Evolutionary conservation across 1,284 basidiomycete genomes (phyloP).

Genomic region (Cryptococcus floricola): DNA sequence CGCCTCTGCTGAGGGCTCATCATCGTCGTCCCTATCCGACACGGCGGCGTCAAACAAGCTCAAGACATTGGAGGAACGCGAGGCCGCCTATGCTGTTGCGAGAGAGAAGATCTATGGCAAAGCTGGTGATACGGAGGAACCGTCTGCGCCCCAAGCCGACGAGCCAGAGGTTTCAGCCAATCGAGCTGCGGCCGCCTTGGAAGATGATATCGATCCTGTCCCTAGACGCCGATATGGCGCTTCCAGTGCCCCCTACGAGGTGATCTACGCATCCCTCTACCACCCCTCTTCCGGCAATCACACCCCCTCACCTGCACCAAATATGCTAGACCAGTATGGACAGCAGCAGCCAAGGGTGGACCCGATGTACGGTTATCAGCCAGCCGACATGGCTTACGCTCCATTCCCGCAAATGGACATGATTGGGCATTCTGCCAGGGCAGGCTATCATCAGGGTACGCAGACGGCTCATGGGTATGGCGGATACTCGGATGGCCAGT

Average conservation of each 20-base stretch:
- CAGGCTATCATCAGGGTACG: constrained; percentile 1
- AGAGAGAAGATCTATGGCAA: constrained; percentile 38
- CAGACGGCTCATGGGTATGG: background rate
- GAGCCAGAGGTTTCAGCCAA: background rate
- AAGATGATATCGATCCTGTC: constrained; percentile 39
- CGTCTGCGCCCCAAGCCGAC: background rate
- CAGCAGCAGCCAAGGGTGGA: background rate
- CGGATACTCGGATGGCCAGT: background rate
- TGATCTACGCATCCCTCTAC: constrained; percentile 38
- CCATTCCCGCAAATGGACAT: constrained; percentile 9
- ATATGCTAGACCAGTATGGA: background rate
- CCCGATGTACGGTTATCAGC: constrained; percentile 8
- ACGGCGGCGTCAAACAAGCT: constrained; percentile 7
- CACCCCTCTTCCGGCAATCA: constrained; percentile 15
- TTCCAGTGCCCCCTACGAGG: constrained; percentile 17
- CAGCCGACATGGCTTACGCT: constrained; percentile 6
- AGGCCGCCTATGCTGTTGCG: constrained; percentile 37
- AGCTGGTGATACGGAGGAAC: constrained; percentile 2
- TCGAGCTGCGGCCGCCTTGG: constrained; percentile 7
- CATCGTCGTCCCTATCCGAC: constrained; percentile 12
- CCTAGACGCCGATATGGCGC: constrained; percentile 23
- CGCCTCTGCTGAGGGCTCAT: constrained; percentile 8
- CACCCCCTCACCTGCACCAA: background rate
- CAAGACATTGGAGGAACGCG: constrained; percentile 44
- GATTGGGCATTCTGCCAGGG: constrained; percentile 9